Conservation (phyloP, 371 early-diverging fungal species). For the Actinomortierella ambigua region DNA sequence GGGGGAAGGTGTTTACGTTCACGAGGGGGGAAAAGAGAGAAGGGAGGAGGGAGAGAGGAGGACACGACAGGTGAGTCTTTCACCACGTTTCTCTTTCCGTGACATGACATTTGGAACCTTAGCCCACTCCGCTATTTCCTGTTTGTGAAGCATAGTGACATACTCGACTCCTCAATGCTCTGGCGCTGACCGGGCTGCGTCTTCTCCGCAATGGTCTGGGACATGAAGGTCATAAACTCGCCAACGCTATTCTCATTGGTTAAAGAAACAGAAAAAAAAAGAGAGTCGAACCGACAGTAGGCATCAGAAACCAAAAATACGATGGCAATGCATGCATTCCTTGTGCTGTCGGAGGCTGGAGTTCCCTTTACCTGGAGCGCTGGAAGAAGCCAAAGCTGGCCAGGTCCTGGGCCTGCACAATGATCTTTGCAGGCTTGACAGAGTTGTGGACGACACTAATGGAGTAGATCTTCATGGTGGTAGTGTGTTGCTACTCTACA, state of each 20-base stretch:
- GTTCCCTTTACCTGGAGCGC: slow-evolving; percentile 71
- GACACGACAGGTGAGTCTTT: too few relatives aligned
- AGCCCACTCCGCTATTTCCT: too few relatives aligned
- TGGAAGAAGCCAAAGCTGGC: slow-evolving; percentile 90
- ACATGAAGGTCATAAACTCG: slow-evolving; percentile 90
- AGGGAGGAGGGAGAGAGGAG: background rate
- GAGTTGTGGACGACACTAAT: slow-evolving; percentile 57
- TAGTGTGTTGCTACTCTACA: background rate
- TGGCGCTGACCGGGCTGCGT: slow-evolving; percentile 84
- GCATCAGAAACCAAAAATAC: background rate
- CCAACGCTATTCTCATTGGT: slow-evolving; percentile 63
- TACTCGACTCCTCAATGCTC: slow-evolving; percentile 87
- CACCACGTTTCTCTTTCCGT: too few relatives aligned
- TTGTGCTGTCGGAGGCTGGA: background rate
- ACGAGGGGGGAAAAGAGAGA: slow-evolving; percentile 6
- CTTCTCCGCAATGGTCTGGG: slow-evolving; percentile 86
- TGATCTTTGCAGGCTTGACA: slow-evolving; percentile 47
- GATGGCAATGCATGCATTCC: background rate
- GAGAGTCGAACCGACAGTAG: background rate
- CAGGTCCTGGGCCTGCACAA: slow-evolving; percentile 61
- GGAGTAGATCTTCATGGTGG: slow-evolving; percentile 61
- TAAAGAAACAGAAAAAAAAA: slow-evolving; percentile 4
- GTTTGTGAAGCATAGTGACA: slow-evolving; percentile 14
- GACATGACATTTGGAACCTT: too few relatives aligned
- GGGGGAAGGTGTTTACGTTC: background rate